These are phyloP conservation scores for Akanthomyces uredinophilus DNA, from an alignment of 2,329 filamentous ascomycete genomes.

Conservation along the genomic window DNA sequence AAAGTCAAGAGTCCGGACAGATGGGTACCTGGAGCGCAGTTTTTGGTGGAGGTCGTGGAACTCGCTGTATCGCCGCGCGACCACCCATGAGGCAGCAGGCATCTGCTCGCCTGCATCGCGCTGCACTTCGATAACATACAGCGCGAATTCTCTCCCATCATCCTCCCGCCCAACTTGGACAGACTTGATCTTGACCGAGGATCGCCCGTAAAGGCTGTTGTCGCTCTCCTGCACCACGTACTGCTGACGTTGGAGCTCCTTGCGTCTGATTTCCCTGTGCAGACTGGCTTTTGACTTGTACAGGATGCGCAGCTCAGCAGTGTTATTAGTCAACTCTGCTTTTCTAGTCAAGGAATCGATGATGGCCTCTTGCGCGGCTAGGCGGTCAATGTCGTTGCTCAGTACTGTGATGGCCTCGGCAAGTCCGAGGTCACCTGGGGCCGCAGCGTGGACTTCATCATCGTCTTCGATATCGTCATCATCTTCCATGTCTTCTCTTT, in stretches of 20 bases:
- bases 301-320: constrained; percentile 83
- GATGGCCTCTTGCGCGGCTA: constrained; percentile 82
- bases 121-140: constrained; percentile 90
- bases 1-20: constrained; percentile 85
- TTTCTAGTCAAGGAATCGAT: constrained; percentile 89
- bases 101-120: constrained; percentile 90
- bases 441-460: constrained; percentile 88
- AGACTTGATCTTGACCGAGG: constrained; percentile 82
- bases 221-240: constrained; percentile 98
- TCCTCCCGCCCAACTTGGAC: constrained; percentile 90
- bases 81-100: constrained; percentile 90
- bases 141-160: constrained; percentile 86
- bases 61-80: constrained; percentile 92
- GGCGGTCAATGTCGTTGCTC: constrained; percentile 84
- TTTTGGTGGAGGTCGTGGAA: constrained; percentile 94
- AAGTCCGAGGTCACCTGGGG: constrained; percentile 86
- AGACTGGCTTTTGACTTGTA: constrained; percentile 92
- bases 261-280: constrained; percentile 84
- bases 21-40: constrained; percentile 76
- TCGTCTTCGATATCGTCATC: constrained; percentile 54
- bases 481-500: constrained; percentile 67
- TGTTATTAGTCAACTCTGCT: constrained; percentile 95
- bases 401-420: constrained; percentile 87
- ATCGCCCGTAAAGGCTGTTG: constrained; percentile 90
- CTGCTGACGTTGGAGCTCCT: constrained; percentile 93